A percentile compares a stretch with the other conserved stretches of the same genome.
Evolutionary conservation across 805 yeast species (phyloP).

Genomic region (Metschnikowia noctiluminum): DNA sequence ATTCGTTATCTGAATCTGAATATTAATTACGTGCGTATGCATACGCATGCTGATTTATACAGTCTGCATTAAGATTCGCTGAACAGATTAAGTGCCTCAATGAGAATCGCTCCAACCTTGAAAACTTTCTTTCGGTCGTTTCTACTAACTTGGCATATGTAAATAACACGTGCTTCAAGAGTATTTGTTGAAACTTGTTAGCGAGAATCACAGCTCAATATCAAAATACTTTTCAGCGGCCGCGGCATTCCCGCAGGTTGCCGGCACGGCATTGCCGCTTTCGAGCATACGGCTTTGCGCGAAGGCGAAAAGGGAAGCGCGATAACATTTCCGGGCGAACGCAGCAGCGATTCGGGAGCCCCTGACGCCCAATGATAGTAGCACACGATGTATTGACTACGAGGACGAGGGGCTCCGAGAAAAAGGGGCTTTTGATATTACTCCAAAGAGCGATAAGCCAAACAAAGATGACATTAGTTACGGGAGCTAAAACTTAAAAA

Average conservation of each 20-base stretch:
- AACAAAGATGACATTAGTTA: no score
- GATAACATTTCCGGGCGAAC: constrained; percentile 1
- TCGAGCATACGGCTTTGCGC: not conserved
- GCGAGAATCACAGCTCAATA: no score
- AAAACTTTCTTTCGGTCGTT: no score
- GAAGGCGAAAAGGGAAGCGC: constrained; percentile 3
- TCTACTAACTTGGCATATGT: no score
- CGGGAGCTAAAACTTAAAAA: no score
- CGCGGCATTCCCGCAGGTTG: not conserved
- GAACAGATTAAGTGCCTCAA: not conserved
- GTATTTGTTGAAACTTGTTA: no score
- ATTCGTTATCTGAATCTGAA: constrained; percentile 1
- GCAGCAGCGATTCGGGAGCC: not conserved
- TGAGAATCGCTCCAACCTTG: no score
- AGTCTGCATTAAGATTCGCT: not conserved
- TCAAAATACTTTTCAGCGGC: not conserved
- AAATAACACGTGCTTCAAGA: no score
- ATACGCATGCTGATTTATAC: not conserved
- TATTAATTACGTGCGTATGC: constrained; percentile 8
- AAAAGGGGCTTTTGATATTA: no score
- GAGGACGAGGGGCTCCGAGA: no score
- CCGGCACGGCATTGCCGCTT: not conserved
- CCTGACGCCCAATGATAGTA: not conserved
- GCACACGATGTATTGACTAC: no score
- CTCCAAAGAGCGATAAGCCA: no score